phyloP scores from a whole-genome alignment of 176 grass and related monocot species.

The sorghum (Sorghum bicolor) region Sorghum_bicolor_NCBIv3 NC_012872.2:61231001-61231500 shows the following conservation, averaged over 20 bases:
- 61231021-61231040: conserved; percentile 96
- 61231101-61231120: conserved; percentile 82
- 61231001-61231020: conserved; percentile 76
- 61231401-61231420: conserved; percentile 85
- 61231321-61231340: conserved; percentile 91
- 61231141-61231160: conserved; percentile 61
- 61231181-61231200: conserved; percentile 49
- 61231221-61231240: conserved; percentile 59
- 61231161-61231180: conserved; percentile 49
- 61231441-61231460: conserved; percentile 39
- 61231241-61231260: conserved; percentile 60
- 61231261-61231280: conserved; percentile 80
- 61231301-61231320: conserved; percentile 96
- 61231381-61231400: conserved; percentile 96
- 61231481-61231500: conserved; percentile 97
- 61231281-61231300: conserved; percentile 88
- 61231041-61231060: conserved; percentile 93
- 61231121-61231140: conserved; percentile 97
- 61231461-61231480: conserved; percentile 89
- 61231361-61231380: conserved; percentile 94
- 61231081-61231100: conserved; percentile 71
- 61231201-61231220: conserved; percentile 38
- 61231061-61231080: conserved; percentile 78
- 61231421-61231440: conserved; percentile 73
- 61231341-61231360: conserved; percentile 82